These are phyloP conservation scores for Hamigera avellanea DNA, from an alignment of 495 filamentous ascomycete species.

Conservation along the genomic window DNA sequence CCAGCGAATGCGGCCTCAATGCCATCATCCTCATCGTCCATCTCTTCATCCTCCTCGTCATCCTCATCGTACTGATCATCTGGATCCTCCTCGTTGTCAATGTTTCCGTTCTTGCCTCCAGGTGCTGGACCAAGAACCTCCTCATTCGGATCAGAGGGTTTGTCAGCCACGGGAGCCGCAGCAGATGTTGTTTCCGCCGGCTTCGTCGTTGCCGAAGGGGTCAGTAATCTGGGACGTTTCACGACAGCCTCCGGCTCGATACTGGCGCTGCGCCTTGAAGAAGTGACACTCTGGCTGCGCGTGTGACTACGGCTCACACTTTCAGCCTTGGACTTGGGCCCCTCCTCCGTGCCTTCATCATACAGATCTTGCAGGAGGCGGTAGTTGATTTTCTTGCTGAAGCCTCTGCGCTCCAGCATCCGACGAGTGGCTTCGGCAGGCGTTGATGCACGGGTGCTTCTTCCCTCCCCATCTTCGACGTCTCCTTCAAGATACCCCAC, in stretches of 20 bases:
- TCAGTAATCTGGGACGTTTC: conserved; percentile 11
- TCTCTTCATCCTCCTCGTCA: conserved; percentile 22
- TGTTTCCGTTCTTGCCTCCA: conserved; percentile 2
- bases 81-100: conserved; percentile 5
- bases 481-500: conserved; percentile 36
- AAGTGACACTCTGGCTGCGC: conserved; percentile 25
- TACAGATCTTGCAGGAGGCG: conserved; percentile 45
- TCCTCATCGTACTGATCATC: conserved; percentile 16
- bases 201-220: conserved; percentile 10
- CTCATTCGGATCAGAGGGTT: conserved; percentile 5
- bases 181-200: conserved; percentile 10
- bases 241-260: conserved; percentile 17
- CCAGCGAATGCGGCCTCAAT: conserved; percentile 31
- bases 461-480: conserved; percentile 25
- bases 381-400: conserved; percentile 79
- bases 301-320: conserved; percentile 24
- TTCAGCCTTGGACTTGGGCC: conserved; percentile 20
- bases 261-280: conserved; percentile 28
- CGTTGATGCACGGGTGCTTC: conserved; percentile 28
- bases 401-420: conserved; percentile 59
- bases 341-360: conserved; percentile 18
- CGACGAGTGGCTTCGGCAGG: conserved; percentile 64
- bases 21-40: conserved; percentile 21
- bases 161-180: conserved; percentile 4
- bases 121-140: conserved; percentile 12